Evolutionary conservation across 192 early-diverging fungal species (phyloP), one percentile per base, ranked within the genome.

Genomic region (Phlyctochytrium arcticum): DNA sequence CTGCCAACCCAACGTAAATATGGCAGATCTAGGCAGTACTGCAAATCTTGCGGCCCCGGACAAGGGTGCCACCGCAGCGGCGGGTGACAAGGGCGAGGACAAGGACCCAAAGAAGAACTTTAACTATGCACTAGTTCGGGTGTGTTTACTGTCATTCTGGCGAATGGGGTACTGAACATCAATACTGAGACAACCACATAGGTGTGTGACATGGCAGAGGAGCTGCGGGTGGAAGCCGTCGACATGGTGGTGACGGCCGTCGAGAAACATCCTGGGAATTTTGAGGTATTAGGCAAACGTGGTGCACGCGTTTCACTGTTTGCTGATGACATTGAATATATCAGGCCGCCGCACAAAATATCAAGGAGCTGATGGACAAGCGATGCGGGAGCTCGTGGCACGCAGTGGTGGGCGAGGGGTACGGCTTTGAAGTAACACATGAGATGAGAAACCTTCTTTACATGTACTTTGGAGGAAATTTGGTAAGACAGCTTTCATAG

Each of bases 351-450:
- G 68, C 80, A 19, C 85, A 84, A 53, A 75, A 69, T 24, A 76
- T 85, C 51, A 85, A 85, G 58, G 83, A 85, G 54, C 56, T 72
- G 29, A 84, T 85, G 81, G 83, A 85, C 65, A 83, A 84, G 61
- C 71, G 79, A 32, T 77, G 75, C 62, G 83, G 83, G 6, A 81
- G 67, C 54, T 80, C 81, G 7, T 85, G 83, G 83, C 83, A 85
- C 36, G 75, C 76, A 3, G 77, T 85, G 10, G 77, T 85, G n/a
- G 83, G 83, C 10, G 83, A 85, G 72, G 83, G 83, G 7, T 85
- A 82, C 58, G 83, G 81, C 15, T 85, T 81, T 66, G 83, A 85
- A 60, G 69, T 85, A 29, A 85, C 83, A 19, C 78, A 85, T 57
- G 83, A 85, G 57, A 69, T 79, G 65, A 44, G 65, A 36, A 83